phyloP scores from a whole-genome alignment of 495 filamentous ascomycete genomes.

The Polyplosphaeria fusca region DNA sequence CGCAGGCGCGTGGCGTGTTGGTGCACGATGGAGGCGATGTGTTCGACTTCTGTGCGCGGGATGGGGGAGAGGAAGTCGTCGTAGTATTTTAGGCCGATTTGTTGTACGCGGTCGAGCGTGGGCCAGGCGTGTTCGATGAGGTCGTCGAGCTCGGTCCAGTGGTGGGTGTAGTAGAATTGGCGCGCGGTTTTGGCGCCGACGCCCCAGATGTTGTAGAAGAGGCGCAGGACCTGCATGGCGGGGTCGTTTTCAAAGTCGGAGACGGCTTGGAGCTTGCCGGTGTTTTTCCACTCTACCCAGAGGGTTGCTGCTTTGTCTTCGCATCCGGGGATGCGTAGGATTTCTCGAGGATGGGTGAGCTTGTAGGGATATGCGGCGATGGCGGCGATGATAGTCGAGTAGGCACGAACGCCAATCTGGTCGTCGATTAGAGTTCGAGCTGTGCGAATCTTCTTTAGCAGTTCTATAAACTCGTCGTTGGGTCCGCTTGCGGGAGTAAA shows the following conservation, averaged over 20 bases:
- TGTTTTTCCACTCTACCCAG: constrained; percentile 70
- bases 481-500: constrained; percentile 65
- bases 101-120: constrained; percentile 69
- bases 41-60: constrained; percentile 68
- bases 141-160: constrained; percentile 79
- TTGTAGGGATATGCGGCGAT: constrained; percentile 77
- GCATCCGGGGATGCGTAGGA: constrained; percentile 74
- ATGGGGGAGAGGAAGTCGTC: constrained; percentile 76
- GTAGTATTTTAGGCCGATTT: constrained; percentile 95
- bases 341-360: constrained; percentile 55
- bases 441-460: constrained; percentile 70
- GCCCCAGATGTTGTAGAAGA: constrained; percentile 83
- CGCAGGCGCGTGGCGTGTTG: constrained; percentile 56
- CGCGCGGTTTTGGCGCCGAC: constrained; percentile 80
- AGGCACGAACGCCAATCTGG: constrained; percentile 78
- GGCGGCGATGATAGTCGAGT: constrained; percentile 80
- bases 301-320: constrained; percentile 74
- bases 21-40: constrained; percentile 60
- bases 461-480: constrained; percentile 71
- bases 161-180: constrained; percentile 74
- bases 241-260: constrained; percentile 62
- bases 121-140: constrained; percentile 81
- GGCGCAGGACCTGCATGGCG: constrained; percentile 57
- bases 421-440: constrained; percentile 69
- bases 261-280: constrained; percentile 60